Base-by-base conservation (phyloP, 129 eudicot genomes). In the sunflower (Helianthus annuus) region DNA sequence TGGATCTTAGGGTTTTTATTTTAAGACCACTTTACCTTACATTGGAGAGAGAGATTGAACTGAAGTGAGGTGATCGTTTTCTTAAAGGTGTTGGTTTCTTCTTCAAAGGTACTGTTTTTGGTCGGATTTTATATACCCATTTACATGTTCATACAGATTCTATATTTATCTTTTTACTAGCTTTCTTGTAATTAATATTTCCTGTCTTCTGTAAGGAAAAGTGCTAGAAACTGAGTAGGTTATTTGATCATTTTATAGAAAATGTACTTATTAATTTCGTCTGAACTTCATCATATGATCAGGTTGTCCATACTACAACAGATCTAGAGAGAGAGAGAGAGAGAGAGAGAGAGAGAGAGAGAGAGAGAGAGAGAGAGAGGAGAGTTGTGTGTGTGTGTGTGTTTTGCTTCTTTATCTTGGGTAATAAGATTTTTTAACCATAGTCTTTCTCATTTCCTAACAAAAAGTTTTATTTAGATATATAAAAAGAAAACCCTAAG, bases 131-230 rank as follows among this genome's bases (percentile, higher is more conserved):
- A 42, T 42, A 42, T 42, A 42, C 46, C 46, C 46, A 42, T 42
- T 72, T 72, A 72, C 77, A 72, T 73, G 69, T 61, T 46, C 64
- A 73, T 73, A 73, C 61, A 73, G 69, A 73, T 73, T 73, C 69
- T 62, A 32, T 48, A 1, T 61, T 57, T 15, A 48, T 59, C 77
- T 32, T 62, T 32, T 60, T 48, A 60, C 29, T 46, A 44, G 54
- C 54, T 24, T 66, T 10, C 39, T 42, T 64, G 16, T 42, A 14
- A 32, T 32, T 19, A 14, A 68, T 69, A 42, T 42, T 42, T 34
- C 51, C 13, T 51, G 34, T 24, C 36, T 69, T 38, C 11, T 17
- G 34, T 4, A 44, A 71, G 42, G 9, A 52, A 69, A 52, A 34
- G 17, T 51, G 46, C 46, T 42, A 42, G 46, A 42, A 42, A 42